phyloP scores from a whole-genome alignment of 2,329 filamentous ascomycete genomes.

The Lojkania enalia region DNA sequence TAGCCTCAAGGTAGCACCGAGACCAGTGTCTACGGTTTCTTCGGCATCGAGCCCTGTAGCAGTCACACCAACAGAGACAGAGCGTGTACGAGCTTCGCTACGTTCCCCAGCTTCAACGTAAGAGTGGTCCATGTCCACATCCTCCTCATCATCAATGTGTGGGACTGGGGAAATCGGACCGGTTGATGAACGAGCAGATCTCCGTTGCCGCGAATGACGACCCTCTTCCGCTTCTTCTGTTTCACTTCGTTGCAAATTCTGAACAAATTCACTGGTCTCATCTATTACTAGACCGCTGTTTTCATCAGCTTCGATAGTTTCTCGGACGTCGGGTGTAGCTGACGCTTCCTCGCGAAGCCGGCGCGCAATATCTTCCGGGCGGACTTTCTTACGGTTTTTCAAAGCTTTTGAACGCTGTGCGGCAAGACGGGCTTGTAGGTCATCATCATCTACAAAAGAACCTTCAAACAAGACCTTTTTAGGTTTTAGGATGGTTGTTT shows the following conservation, averaged over 20 bases:
- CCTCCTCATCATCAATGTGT: slow-evolving; percentile 53
- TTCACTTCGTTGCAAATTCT: slow-evolving; percentile 72
- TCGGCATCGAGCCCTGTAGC: slow-evolving; percentile 83
- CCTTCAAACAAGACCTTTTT: slow-evolving; percentile 71
- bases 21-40: slow-evolving; percentile 73
- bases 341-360: slow-evolving; percentile 69
- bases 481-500: slow-evolving; percentile 27
- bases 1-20: slow-evolving; percentile 81
- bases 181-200: slow-evolving; percentile 38
- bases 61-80: slow-evolving; percentile 57
- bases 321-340: slow-evolving; percentile 54
- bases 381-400: slow-evolving; percentile 87
- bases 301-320: slow-evolving; percentile 61
- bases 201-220: slow-evolving; percentile 59
- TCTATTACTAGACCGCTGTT: slow-evolving; percentile 82
- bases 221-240: slow-evolving; percentile 43
- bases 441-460: slow-evolving; percentile 85
- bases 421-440: slow-evolving; percentile 83
- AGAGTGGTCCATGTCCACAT: slow-evolving; percentile 58
- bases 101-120: slow-evolving; percentile 56
- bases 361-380: slow-evolving; percentile 83
- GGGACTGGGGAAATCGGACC: slow-evolving; percentile 15
- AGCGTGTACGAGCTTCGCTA: slow-evolving; percentile 41
- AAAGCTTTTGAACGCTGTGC: slow-evolving; percentile 80
- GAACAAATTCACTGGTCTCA: slow-evolving; percentile 92